phyloP scores from a whole-genome alignment of 768 basidiomycete genomes.

The Tubosaeta sp. region DNA sequence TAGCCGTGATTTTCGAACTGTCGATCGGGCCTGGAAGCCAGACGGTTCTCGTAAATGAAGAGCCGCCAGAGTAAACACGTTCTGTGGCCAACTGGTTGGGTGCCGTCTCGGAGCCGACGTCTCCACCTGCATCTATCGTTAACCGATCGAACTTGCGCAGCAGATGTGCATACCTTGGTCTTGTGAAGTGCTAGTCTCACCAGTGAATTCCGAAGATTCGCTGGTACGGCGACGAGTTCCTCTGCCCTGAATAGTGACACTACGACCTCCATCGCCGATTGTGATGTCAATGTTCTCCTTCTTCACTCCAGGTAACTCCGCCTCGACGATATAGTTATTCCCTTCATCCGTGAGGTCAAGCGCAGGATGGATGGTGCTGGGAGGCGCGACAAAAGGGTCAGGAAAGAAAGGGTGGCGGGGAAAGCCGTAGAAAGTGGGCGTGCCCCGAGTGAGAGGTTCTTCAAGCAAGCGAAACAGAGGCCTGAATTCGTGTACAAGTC shows the following conservation, averaged over 20 bases:
- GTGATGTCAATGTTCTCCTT: conserved; percentile 72
- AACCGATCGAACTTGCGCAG: background rate
- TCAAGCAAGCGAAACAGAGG: conserved; percentile 76
- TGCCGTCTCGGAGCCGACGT: conserved; percentile 16
- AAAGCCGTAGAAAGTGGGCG: conserved; percentile 22
- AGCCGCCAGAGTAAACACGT: conserved; percentile 51
- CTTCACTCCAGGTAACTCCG: conserved; percentile 74
- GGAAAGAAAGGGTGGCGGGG: conserved; percentile 40
- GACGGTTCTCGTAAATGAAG: conserved; percentile 63
- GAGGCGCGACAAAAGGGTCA: conserved; percentile 45
- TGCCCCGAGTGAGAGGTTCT: conserved; percentile 51
- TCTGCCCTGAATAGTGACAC: conserved; percentile 70
- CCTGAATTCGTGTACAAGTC: conserved; percentile 65
- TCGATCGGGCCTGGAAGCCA: conserved; percentile 68
- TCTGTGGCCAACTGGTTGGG: conserved; percentile 54
- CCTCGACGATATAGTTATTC: conserved; percentile 63
- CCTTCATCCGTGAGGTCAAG: conserved; percentile 67
- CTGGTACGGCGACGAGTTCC: conserved; percentile 29
- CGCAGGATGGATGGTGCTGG: conserved; percentile 43
- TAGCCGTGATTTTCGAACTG: conserved; percentile 53
- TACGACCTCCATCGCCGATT: conserved; percentile 66
- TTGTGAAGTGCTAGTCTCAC: conserved; percentile 7
- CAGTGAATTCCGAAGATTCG: conserved; percentile 19
- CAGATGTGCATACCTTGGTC: conserved; percentile 27
- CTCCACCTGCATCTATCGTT: conserved; percentile 6